Base-by-base conservation (phyloP, 2,329 filamentous ascomycete species). In the Camillea tinctor region DNA sequence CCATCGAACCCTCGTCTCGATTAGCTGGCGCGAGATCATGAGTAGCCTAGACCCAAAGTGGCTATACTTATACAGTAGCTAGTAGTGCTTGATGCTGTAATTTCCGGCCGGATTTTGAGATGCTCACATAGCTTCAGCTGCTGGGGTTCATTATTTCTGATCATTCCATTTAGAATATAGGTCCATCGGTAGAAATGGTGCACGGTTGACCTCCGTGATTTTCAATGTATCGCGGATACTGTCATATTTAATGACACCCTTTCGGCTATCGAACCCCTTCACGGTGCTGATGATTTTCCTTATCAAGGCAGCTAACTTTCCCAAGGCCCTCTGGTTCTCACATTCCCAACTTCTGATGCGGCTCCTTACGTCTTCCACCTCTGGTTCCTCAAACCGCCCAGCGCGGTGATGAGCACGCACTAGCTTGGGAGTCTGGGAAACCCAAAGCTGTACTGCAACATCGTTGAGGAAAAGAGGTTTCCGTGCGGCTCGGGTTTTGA, bases 401-500 rank as follows among this genome's bases (percentile, higher is more conserved):
- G 60, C 58, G 3, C 64, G 51, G 61, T 81, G 77, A 61, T 79
- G 79, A 1, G 77, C 79, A 26, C 75, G 73, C n/a, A 81, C 77
- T 36, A 81, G 76, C 49, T 77, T 79, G 0, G 76, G 74, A 1
- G 79, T 81, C 68, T 81, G 79, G 4, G 77, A 80, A 17, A 73
- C 62, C 79, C 79, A 82, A 22, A 81, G 72, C 67, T 80, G 78
- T 1, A 76, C 60, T 22, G 71, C 71, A 30, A 80, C 65, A 5
- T 79, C 71, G 9, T 63, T 0, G 11, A 80, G 55, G 2, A 61
- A n/a, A 17, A 81, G 62, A 21, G 56, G 66, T 50, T 71, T 77
- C 24, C 71, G 64, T 4, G 49, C 36, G n/a, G 71, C 67, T 1
- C 76, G 74, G 7, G 77, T 81, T 68, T 81, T 81, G 69, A 82